A percentile compares a stretch with the other conserved stretches of the same genome.
phyloP scores from a whole-genome alignment of 2,329 filamentous ascomycete species.

The Cadophora sp. region DNA sequence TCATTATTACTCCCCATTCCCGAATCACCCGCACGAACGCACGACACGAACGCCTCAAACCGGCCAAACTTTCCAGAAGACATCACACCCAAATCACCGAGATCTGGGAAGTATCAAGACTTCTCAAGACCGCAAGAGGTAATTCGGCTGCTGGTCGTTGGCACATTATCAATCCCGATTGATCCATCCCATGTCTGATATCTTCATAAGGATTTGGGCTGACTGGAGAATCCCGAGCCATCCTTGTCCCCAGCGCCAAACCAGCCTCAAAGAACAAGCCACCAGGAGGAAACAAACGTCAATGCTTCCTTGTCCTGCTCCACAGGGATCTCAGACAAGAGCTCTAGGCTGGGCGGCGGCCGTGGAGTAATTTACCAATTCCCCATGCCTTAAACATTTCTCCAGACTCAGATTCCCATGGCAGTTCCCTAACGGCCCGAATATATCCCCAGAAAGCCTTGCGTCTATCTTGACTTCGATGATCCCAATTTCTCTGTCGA shows the following conservation, averaged over 20 bases:
- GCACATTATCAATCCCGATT: not conserved
- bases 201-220: not conserved
- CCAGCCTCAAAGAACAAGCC: not conserved
- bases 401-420: not conserved
- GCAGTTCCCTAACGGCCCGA: constrained; percentile 4
- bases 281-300: not conserved
- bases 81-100: not conserved
- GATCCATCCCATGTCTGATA: not conserved
- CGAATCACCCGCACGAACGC: constrained; percentile 1
- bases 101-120: not conserved
- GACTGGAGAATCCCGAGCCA: constrained; percentile 1
- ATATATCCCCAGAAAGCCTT: not conserved
- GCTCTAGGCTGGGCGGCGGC: not conserved
- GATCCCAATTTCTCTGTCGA: constrained; percentile 9
- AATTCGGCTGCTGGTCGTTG: constrained; percentile 5
- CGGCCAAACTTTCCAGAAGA: not conserved
- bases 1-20: constrained; percentile 1
- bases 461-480: not conserved
- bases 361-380: not conserved
- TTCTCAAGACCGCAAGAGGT: not conserved
- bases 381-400: not conserved
- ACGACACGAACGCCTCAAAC: not conserved
- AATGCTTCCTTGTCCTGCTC: not conserved
- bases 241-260: not conserved
- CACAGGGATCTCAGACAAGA: not conserved